These are phyloP conservation scores for Trichoderma polysporum DNA, from an alignment of 2,329 filamentous ascomycete genomes.

Conservation along the genomic window DNA sequence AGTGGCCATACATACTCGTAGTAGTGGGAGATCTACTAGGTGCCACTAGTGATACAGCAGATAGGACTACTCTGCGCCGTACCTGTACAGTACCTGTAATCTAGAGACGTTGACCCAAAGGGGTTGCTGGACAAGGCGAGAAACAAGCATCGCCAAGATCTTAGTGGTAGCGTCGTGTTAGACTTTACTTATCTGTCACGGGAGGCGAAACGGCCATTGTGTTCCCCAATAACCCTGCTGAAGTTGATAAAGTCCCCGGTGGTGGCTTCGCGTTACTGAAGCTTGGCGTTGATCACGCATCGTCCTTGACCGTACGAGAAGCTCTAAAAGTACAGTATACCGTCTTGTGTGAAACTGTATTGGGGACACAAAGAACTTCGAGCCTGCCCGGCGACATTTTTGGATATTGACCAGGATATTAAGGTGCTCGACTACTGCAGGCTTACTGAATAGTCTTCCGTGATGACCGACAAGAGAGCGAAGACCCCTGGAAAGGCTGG, in stretches of 20 bases:
- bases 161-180: neutral
- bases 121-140: neutral
- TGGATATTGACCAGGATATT: neutral
- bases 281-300: neutral
- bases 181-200: neutral
- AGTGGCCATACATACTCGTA: neutral
- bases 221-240: neutral
- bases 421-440: neutral
- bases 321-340: neutral
- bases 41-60: neutral
- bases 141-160: neutral
- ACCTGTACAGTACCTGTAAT: neutral
- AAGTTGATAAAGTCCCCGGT: neutral
- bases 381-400: neutral
- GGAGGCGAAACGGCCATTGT: neutral
- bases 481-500: neutral
- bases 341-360: neutral
- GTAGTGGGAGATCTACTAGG: neutral
- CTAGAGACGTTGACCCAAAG: neutral
- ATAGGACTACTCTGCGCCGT: neutral
- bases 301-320: neutral
- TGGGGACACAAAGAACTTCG: neutral
- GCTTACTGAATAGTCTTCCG: neutral
- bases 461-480: neutral
- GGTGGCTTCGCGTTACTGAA: neutral